These are phyloP conservation scores for Cutaneotrichosporon cutaneum DNA, from an alignment of 1,284 basidiomycete species.

Conservation along the genomic window DNA sequence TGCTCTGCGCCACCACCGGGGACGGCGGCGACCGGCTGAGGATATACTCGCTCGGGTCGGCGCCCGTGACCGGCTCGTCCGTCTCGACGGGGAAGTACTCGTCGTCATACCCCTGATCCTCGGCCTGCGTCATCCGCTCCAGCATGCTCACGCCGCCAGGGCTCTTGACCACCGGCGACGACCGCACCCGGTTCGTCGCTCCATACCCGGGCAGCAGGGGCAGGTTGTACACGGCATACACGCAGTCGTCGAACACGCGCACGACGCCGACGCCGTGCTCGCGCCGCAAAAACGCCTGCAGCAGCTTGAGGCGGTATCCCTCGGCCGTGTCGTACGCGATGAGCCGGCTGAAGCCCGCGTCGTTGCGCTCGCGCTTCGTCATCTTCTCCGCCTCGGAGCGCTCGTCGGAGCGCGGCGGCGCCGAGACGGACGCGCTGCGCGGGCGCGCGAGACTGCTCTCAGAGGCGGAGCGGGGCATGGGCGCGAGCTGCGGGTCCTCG, in stretches of 20 bases:
- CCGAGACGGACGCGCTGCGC: neutral
- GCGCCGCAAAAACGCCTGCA: slow-evolving; percentile 77
- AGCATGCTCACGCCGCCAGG: slow-evolving; percentile 63
- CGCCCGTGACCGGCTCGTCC: slow-evolving; percentile 27
- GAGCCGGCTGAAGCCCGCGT: slow-evolving; percentile 71
- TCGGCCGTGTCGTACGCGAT: slow-evolving; percentile 87
- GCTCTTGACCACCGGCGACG: slow-evolving; percentile 66
- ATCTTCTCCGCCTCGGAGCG: slow-evolving; percentile 51
- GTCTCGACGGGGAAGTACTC: slow-evolving; percentile 64
- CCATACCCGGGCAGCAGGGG: slow-evolving; percentile 90
- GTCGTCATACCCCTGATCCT: slow-evolving; percentile 85
- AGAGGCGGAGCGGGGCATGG: slow-evolving; percentile 56
- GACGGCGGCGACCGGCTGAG: slow-evolving; percentile 44
- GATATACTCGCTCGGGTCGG: slow-evolving; percentile 49
- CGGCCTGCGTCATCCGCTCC: slow-evolving; percentile 74
- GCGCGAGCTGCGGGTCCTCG: slow-evolving; percentile 83
- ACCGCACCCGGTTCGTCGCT: slow-evolving; percentile 76
- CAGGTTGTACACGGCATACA: slow-evolving; percentile 89
- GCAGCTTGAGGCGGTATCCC: slow-evolving; percentile 72
- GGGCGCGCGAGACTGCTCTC: slow-evolving; percentile 24
- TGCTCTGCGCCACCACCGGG: slow-evolving; percentile 14
- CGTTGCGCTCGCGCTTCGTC: slow-evolving; percentile 71
- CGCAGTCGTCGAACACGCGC: slow-evolving; percentile 85
- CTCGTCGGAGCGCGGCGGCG: slow-evolving; percentile 34
- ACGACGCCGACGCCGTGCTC: slow-evolving; percentile 85